A percentile compares a stretch with the other conserved stretches of the same genome.
Evolutionary conservation across 768 basidiomycete species (phyloP).

Genomic region (Pholiota conissans): DNA sequence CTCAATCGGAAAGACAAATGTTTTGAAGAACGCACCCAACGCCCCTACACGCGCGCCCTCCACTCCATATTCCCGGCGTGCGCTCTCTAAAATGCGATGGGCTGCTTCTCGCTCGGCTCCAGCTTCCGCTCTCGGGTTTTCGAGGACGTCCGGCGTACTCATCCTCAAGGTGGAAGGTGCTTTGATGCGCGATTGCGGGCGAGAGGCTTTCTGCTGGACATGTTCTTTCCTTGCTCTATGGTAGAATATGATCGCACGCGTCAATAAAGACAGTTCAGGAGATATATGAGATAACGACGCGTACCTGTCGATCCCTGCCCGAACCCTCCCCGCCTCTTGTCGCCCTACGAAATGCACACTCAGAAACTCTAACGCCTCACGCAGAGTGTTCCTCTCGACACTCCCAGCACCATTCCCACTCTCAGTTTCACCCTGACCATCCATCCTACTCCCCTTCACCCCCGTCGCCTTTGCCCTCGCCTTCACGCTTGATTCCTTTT

Average conservation of each 20-base stretch:
- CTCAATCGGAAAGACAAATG: neutral
- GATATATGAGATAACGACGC: neutral
- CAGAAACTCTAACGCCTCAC: neutral
- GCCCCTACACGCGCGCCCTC: neutral
- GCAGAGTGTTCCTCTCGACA: neutral
- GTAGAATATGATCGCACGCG: neutral
- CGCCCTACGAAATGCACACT: constrained; percentile 10
- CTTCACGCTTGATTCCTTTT: too few species aligned
- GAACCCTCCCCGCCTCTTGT: constrained; percentile 4
- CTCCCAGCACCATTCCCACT: neutral
- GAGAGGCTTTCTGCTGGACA: neutral
- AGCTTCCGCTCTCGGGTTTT: constrained; percentile 12
- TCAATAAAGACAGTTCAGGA: neutral
- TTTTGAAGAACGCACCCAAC: constrained; percentile 1
- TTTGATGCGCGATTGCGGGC: neutral
- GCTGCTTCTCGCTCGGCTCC: constrained; percentile 4
- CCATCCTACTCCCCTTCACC: neutral
- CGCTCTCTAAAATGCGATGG: constrained; percentile 9
- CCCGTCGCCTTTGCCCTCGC: too few species aligned
- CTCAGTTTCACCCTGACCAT: too few species aligned
- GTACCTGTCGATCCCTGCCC: constrained; percentile 8
- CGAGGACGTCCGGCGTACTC: neutral
- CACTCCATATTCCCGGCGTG: constrained; percentile 7
- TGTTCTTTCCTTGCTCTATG: neutral
- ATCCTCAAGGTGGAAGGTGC: neutral